Evolutionary conservation across 2,329 filamentous ascomycete species (phyloP), one percentile per base, ranked within the genome.

Genomic region (Hysterium pulicare): DNA sequence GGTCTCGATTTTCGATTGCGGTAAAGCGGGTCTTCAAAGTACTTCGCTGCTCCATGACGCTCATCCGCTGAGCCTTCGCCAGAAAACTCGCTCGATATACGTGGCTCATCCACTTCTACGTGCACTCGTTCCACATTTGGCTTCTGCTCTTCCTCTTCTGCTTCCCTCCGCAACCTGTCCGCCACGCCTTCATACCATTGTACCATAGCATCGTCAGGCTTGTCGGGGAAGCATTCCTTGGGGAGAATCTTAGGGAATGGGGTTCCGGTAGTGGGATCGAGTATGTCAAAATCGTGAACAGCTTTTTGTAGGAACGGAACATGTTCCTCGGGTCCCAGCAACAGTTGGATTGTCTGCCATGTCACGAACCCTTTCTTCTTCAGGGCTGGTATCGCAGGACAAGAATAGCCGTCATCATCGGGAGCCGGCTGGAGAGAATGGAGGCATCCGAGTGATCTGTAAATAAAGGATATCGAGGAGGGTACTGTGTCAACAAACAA

Each of bases 301-400:
- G 90, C 88, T 57, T 81, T 83, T 57, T 93, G 88, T 19, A 98
- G 67, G 55, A 90, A 91, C 0, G 82, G 81, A 1, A 90, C 86
- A 69, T 97, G 90, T 56, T 94, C 87, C 53, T 93, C 85, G 0
- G 93, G 93, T 2, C 84, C 87, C 2, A 97, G 78, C 26, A 97
- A 73, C 17, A 95, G 78, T 69, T 97, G 89, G 42, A 97, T 86
- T 0, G 87, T 89, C 71, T 95, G 86, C 91, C 91, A 98, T 63
- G 88, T 83, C 33, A 91, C 87, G 65, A 95, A 98, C 31, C 93
- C 93, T 58, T 82, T 80, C 0, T 78, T 75, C 26, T 91, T 94
- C 42, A 98, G 71, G 11, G 90, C 87, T 0, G 93, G 93, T 32
- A 96, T 78, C 0, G 79, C 82, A 0, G 91, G 93, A 1, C 83